Percentiles rank a stretch among this genome's conserved stretches.
These are phyloP conservation scores for Pestalotiopsis sp. DNA, from an alignment of 2,329 filamentous ascomycete genomes.

Conservation along the genomic window DNA sequence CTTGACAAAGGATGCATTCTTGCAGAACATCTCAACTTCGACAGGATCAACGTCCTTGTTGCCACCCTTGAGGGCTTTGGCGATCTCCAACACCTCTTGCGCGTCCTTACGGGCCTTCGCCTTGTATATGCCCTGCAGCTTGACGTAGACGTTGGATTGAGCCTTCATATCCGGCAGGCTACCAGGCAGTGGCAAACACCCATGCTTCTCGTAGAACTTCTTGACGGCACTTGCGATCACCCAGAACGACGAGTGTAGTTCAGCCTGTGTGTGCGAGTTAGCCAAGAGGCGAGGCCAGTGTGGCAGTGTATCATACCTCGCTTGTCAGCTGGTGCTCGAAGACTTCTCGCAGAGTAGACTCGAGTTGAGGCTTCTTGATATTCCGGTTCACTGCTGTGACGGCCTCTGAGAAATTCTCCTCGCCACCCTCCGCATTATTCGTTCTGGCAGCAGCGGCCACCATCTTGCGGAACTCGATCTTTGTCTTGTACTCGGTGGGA, in stretches of 20 bases:
- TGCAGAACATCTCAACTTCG: conserved; percentile 91
- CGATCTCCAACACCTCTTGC: conserved; percentile 69
- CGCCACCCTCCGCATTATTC: conserved; percentile 78
- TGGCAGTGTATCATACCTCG: conserved; percentile 54
- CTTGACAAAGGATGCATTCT: conserved; percentile 91
- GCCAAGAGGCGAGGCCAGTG: conserved; percentile 20
- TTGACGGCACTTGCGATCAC: conserved; percentile 80
- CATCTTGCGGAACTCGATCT: conserved; percentile 75
- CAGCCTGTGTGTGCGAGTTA: conserved; percentile 33
- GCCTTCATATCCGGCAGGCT: conserved; percentile 97
- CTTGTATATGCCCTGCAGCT: conserved; percentile 92
- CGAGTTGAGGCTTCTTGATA: conserved; percentile 69
- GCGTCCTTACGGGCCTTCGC: conserved; percentile 78
- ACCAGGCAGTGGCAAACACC: conserved; percentile 79
- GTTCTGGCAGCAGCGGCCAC: conserved; percentile 70
- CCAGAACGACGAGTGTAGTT: conserved; percentile 75
- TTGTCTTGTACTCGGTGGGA: conserved; percentile 80
- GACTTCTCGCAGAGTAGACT: conserved; percentile 72
- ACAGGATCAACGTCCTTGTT: conserved; percentile 58
- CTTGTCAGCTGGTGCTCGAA: conserved; percentile 65
- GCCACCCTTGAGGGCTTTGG: conserved; percentile 54
- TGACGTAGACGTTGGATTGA: conserved; percentile 84
- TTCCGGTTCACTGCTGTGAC: conserved; percentile 84
- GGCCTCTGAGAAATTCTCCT: conserved; percentile 97
- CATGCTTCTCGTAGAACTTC: conserved; percentile 73